Evolutionary conservation across 1,284 basidiomycete genomes (phyloP).

Genomic region (Apiotrichum akiyoshidainum): DNA sequence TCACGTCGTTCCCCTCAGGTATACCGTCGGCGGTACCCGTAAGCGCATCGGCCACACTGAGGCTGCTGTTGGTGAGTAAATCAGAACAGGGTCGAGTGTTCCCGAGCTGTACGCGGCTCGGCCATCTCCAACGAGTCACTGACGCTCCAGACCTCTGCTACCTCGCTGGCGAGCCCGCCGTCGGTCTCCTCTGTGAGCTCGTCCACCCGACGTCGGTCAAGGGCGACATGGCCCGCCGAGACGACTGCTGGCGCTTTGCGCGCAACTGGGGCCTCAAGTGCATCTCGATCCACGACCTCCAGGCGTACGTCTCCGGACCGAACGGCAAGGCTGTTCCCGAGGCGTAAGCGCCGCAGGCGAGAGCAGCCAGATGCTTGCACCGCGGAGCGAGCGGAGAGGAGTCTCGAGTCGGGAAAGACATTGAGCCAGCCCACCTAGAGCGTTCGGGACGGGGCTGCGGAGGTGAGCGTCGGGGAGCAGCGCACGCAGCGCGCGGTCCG

Average conservation of each 20-base stretch:
- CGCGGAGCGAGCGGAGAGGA: not conserved
- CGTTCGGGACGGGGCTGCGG: not conserved
- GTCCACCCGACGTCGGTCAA: constrained; percentile 82
- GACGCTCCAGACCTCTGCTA: constrained; percentile 68
- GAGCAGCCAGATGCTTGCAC: not conserved
- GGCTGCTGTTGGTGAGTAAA: constrained; percentile 63
- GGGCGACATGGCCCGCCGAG: constrained; percentile 93
- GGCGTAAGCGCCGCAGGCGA: not conserved
- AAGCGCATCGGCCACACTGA: constrained; percentile 91
- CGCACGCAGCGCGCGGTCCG: too few species aligned
- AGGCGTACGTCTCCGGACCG: constrained; percentile 42
- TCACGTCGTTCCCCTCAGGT: constrained; percentile 89
- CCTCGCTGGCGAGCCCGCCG: constrained; percentile 70
- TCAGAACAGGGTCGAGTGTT: too few species aligned
- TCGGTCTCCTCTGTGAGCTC: constrained; percentile 88
- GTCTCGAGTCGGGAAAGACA: not conserved
- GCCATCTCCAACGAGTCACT: not conserved
- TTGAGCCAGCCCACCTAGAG: not conserved
- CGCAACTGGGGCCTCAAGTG: constrained; percentile 85
- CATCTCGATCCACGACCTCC: constrained; percentile 78
- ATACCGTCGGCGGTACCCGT: constrained; percentile 78
- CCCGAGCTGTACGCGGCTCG: not conserved
- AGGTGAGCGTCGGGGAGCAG: too few species aligned
- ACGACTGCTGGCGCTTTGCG: constrained; percentile 91
- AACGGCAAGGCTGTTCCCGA: constrained; percentile 15